Conservation (phyloP, 2,329 filamentous ascomycete species). For the Lasiodiplodia citricola region DNA sequence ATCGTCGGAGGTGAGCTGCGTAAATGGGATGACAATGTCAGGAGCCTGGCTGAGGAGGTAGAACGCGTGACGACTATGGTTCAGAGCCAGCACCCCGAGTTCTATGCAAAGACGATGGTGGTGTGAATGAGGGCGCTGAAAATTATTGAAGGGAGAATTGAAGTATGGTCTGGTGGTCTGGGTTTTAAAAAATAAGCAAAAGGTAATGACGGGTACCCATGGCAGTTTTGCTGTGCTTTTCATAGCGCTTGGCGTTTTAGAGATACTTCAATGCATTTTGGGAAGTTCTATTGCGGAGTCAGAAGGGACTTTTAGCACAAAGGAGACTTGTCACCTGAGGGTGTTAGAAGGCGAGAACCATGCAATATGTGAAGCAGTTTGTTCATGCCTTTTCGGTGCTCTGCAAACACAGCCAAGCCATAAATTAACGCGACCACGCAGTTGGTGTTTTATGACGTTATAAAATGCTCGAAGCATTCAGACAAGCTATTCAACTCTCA, state of each 20-base stretch:
- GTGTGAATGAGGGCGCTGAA: neutral
- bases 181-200: neutral
- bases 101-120: conserved; percentile 43
- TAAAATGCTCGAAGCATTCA: too few species aligned
- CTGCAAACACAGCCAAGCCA: neutral
- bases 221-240: neutral
- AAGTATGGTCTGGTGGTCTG: neutral
- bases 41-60: conserved; percentile 84
- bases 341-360: neutral
- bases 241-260: conserved; percentile 6
- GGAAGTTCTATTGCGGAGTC: neutral
- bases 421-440: neutral
- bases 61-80: conserved; percentile 84
- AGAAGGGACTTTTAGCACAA: neutral
- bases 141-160: neutral
- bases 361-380: neutral
- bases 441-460: too few species aligned
- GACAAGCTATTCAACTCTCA: too few species aligned
- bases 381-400: neutral
- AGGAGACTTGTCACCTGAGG: neutral
- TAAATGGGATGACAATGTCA: conserved; percentile 88
- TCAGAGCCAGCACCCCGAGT: conserved; percentile 75
- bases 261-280: neutral
- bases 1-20: conserved; percentile 73
- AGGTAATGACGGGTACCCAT: neutral